phyloP scores from a whole-genome alignment of 371 early-diverging fungal genomes.

The Nosema muscidifuracis region DNA sequence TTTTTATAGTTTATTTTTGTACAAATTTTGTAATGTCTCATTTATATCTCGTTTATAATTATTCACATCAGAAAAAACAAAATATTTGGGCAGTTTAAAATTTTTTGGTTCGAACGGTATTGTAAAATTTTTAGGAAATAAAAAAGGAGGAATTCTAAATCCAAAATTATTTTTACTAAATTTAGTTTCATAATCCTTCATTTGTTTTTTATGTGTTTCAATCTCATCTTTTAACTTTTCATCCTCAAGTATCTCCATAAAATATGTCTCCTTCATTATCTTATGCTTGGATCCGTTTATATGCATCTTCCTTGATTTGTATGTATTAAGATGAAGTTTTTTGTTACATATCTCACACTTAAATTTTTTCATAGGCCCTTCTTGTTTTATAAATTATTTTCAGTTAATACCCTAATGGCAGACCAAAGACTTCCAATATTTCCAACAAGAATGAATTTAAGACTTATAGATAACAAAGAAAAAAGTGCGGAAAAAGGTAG shows the following conservation, averaged over 20 bases:
- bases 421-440: slow-evolving; percentile 58
- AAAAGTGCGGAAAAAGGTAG: slow-evolving; percentile 97
- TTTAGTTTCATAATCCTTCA: neutral
- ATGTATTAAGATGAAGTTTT: slow-evolving; percentile 13
- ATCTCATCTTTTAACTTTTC: slow-evolving; percentile 16
- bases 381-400: neutral
- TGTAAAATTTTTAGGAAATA: neutral
- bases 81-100: slow-evolving; percentile 15
- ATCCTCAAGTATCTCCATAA: slow-evolving; percentile 38
- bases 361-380: slow-evolving; percentile 42
- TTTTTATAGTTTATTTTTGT: too few relatives aligned
- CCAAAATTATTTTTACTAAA: neutral
- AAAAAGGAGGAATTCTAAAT: slow-evolving; percentile 14
- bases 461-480: slow-evolving; percentile 79
- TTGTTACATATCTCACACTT: slow-evolving; percentile 41
- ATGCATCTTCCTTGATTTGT: slow-evolving; percentile 38
- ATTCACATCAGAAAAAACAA: slow-evolving; percentile 10
- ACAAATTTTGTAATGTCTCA: slow-evolving; percentile 1
- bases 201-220: neutral
- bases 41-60: slow-evolving; percentile 17
- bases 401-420: neutral
- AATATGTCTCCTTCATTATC: slow-evolving; percentile 24
- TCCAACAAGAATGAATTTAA: slow-evolving; percentile 71
- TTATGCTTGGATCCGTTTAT: slow-evolving; percentile 33
- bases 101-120: slow-evolving; percentile 10